A percentile compares a stretch with the other conserved stretches of the same genome.
These are phyloP conservation scores for Radiomyces spectabilis DNA, from an alignment of 192 early-diverging fungal genomes.

Conservation along the genomic window DNA sequence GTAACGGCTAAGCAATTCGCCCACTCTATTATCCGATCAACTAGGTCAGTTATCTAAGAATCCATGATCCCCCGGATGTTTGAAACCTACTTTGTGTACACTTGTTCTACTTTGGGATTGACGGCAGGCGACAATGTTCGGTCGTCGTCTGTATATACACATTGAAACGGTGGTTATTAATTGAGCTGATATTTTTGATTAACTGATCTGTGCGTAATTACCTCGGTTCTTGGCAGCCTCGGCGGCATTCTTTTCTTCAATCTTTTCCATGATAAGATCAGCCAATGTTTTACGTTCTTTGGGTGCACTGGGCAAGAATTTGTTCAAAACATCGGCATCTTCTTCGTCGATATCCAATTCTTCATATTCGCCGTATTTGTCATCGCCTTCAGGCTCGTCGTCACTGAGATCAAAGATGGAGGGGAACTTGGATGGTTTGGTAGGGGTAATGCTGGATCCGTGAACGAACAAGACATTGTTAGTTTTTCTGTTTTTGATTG, in stretches of 20 bases:
- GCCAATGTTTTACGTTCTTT: conserved; percentile 83
- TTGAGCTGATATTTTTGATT: too few species aligned
- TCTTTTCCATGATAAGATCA: conserved; percentile 96
- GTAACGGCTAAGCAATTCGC: conserved; percentile 82
- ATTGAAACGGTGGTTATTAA: too few species aligned
- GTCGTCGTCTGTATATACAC: conserved; percentile 29
- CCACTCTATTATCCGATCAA: conserved; percentile 66
- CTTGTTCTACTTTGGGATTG: conserved; percentile 88
- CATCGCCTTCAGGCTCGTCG: conserved; percentile 60
- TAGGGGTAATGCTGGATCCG: too few species aligned
- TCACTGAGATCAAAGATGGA: conserved; percentile 51
- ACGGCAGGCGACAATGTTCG: conserved; percentile 45
- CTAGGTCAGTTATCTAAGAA: neutral
- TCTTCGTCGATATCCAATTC: conserved; percentile 71
- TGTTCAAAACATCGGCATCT: conserved; percentile 79
- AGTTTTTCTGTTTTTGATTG: too few species aligned
- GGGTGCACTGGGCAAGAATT: conserved; percentile 85
- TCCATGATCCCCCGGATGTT: too few species aligned
- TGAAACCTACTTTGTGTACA: conserved; percentile 77
- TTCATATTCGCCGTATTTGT: conserved; percentile 61
- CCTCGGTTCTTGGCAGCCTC: conserved; percentile 25
- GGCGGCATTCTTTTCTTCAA: conserved; percentile 63
- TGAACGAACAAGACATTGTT: too few species aligned
- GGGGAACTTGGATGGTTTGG: too few species aligned
- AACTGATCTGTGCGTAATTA: too few species aligned